phyloP scores from a whole-genome alignment of 225 moss, liverwort and hornwort genomes.

The Thuidium tamariscinum region DNA sequence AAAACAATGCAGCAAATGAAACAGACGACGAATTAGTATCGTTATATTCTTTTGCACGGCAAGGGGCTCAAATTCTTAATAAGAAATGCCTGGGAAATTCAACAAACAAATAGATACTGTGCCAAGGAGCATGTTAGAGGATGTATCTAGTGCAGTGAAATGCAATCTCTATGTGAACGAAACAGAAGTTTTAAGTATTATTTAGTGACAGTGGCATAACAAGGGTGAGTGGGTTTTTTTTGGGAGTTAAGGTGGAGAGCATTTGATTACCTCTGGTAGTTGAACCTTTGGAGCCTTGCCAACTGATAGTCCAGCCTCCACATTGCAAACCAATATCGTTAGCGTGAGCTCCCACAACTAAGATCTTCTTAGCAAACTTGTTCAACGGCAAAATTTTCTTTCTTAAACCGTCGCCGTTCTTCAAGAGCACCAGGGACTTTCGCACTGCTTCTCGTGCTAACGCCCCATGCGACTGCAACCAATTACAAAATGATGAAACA shows the following conservation, averaged over 20 bases:
- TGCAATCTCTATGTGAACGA: neutral
- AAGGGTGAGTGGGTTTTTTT: neutral
- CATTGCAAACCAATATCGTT: slow-evolving; percentile 64
- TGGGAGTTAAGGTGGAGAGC: neutral
- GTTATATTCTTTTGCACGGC: neutral
- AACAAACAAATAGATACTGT: neutral
- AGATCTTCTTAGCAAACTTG: slow-evolving; percentile 33
- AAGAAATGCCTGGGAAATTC: neutral
- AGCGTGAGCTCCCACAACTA: slow-evolving; percentile 62
- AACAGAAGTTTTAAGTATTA: neutral
- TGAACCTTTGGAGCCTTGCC: slow-evolving; percentile 61
- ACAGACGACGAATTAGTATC: neutral
- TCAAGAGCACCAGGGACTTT: slow-evolving; percentile 52
- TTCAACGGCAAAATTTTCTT: slow-evolving; percentile 37
- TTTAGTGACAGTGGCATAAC: neutral
- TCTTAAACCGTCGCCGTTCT: slow-evolving; percentile 25
- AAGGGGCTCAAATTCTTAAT: neutral
- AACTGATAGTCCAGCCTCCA: slow-evolving; percentile 76
- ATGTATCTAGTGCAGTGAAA: neutral
- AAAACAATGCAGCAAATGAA: no score
- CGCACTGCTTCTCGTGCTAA: slow-evolving; percentile 69
- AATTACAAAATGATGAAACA: neutral
- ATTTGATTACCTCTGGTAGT: slow-evolving; percentile 32
- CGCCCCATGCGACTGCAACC: slow-evolving; percentile 26
- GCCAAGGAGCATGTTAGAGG: neutral